A percentile compares a stretch with the other conserved stretches of the same genome.
phyloP scores from a whole-genome alignment of 129 eudicot genomes.

The Saussurea involucrata region DNA sequence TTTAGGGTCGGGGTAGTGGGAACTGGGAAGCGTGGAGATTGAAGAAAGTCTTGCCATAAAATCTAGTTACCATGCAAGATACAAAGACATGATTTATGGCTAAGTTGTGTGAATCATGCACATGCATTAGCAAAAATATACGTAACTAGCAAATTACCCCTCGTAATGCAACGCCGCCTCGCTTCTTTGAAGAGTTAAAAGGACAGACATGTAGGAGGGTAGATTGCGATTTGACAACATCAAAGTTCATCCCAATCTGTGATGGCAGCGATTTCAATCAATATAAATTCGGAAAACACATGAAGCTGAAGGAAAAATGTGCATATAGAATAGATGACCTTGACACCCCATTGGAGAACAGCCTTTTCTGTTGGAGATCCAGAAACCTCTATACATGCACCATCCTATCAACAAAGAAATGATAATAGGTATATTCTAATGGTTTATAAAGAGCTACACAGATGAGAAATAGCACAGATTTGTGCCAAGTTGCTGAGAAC shows the following conservation, averaged over 20 bases:
- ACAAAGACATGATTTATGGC: not conserved
- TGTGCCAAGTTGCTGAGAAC: not conserved
- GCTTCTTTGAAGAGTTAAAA: conserved; percentile 80
- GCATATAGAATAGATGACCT: conserved; percentile 41
- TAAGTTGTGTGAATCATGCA: not conserved
- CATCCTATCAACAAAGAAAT: conserved; percentile 48
- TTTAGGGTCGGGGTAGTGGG: not conserved
- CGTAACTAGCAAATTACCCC: conserved; percentile 41
- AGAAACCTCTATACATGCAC: conserved; percentile 62
- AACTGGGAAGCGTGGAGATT: not conserved
- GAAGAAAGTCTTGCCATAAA: not conserved
- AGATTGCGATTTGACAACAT: conserved; percentile 56
- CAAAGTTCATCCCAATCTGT: conserved; percentile 93
- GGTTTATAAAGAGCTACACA: not conserved
- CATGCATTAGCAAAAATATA: not conserved
- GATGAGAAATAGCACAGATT: not conserved
- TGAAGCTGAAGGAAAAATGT: conserved; percentile 3
- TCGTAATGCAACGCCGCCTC: conserved; percentile 81
- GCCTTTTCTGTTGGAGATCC: conserved; percentile 99
- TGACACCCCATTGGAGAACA: conserved; percentile 76
- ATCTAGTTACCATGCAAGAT: not conserved
- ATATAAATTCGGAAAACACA: conserved; percentile 5
- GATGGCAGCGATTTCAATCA: conserved; percentile 1
- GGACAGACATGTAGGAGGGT: conserved; percentile 74
- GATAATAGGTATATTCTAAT: not conserved